Conservation (phyloP, 1,139 yeast species). For the Pichia sp. region DNA sequence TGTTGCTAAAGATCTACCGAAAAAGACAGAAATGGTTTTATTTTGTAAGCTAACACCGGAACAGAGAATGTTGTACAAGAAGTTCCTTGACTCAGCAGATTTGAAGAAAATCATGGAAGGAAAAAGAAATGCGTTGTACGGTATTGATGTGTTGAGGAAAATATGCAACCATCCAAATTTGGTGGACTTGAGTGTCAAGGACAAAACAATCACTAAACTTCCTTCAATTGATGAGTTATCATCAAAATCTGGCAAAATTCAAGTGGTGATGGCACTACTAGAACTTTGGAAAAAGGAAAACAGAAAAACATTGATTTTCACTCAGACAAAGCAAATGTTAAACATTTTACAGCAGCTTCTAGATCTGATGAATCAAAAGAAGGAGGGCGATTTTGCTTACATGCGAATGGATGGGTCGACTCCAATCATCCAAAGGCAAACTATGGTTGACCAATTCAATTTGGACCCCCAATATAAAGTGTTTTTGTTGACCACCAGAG, state of each 20-base stretch:
- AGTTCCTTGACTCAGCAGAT: constrained; percentile 74
- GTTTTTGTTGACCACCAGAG: constrained; percentile 85
- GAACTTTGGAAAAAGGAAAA: constrained; percentile 74
- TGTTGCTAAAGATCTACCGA: constrained; percentile 95
- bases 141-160: constrained; percentile 84
- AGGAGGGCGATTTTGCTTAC: constrained; percentile 38
- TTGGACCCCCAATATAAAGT: constrained; percentile 52
- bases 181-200: constrained; percentile 47
- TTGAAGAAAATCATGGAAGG: constrained; percentile 70
- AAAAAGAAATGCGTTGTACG: constrained; percentile 75
- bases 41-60: constrained; percentile 79
- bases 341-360: constrained; percentile 71
- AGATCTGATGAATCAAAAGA: constrained; percentile 37
- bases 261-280: constrained; percentile 73
- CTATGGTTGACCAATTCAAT: constrained; percentile 77
- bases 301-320: constrained; percentile 75
- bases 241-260: constrained; percentile 80
- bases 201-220: constrained; percentile 39
- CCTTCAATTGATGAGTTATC: constrained; percentile 22
- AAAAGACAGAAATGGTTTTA: constrained; percentile 88
- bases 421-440: constrained; percentile 70
- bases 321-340: constrained; percentile 93
- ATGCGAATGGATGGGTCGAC: constrained; percentile 96
- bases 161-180: constrained; percentile 96
- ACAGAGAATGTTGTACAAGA: constrained; percentile 71